These are phyloP conservation scores for Populus davidiana DNA, from an alignment of 345 rosid species.

Conservation along the genomic window DNA sequence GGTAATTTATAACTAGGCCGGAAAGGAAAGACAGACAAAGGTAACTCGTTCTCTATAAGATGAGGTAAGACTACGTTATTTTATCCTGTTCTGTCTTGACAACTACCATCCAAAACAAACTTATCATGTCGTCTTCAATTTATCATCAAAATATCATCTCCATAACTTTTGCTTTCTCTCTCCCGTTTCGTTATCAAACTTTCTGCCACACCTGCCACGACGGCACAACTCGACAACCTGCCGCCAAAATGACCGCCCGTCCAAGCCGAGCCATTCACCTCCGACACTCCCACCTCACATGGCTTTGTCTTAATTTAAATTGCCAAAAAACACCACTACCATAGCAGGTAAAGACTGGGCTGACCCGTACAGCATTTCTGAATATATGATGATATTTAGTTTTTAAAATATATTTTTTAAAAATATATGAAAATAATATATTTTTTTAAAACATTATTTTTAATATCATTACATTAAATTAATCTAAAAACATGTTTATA, in stretches of 20 bases:
- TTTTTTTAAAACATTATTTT: too few species aligned
- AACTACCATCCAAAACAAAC: not conserved
- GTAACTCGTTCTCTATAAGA: not conserved
- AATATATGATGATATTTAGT: too few species aligned
- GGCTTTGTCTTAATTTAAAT: conserved; percentile 6
- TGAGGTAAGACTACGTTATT: not conserved
- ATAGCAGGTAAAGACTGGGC: not conserved
- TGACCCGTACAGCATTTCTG: not conserved
- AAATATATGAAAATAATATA: too few species aligned
- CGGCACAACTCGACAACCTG: conserved; percentile 21
- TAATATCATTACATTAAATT: too few species aligned
- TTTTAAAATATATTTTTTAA: too few species aligned
- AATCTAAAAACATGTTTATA: too few species aligned
- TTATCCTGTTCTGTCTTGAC: not conserved
- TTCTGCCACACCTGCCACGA: conserved; percentile 22
- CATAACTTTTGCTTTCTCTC: not conserved
- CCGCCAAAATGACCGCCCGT: conserved; percentile 15
- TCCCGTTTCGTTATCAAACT: conserved; percentile 2
- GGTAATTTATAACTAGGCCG: too few species aligned
- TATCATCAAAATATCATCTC: not conserved
- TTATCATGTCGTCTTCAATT: not conserved
- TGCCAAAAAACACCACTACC: not conserved
- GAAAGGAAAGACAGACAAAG: not conserved
- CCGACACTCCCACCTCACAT: conserved; percentile 11
- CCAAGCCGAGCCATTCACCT: conserved; percentile 3